Percentiles rank a stretch among this genome's conserved stretches.
Evolutionary conservation across 2,329 filamentous ascomycete genomes (phyloP).

Genomic region (Fusarium lateritium): DNA sequence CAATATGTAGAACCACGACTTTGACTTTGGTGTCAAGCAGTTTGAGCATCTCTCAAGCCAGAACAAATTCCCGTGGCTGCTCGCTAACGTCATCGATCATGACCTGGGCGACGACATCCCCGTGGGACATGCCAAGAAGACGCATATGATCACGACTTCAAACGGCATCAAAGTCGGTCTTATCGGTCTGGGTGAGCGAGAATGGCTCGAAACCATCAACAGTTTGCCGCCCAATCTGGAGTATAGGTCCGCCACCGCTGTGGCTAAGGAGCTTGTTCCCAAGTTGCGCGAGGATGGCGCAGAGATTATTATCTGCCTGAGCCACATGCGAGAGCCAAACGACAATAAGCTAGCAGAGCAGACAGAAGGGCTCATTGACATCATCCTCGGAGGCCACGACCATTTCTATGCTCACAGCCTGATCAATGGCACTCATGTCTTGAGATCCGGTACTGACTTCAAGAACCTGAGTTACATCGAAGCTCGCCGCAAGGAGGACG

Average conservation of each 20-base stretch:
- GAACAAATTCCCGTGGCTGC: slow-evolving; percentile 90
- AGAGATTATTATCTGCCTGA: slow-evolving; percentile 85
- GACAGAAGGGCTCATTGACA: slow-evolving; percentile 81
- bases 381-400: slow-evolving; percentile 91
- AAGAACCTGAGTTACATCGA: slow-evolving; percentile 93
- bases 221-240: slow-evolving; percentile 84
- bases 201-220: slow-evolving; percentile 93
- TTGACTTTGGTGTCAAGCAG: slow-evolving; percentile 90
- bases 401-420: slow-evolving; percentile 87
- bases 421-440: slow-evolving; percentile 84
- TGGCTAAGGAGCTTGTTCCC: slow-evolving; percentile 82
- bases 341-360: slow-evolving; percentile 87
- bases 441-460: slow-evolving; percentile 93
- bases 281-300: slow-evolving; percentile 81
- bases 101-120: slow-evolving; percentile 81
- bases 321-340: slow-evolving; percentile 90
- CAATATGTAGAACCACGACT: slow-evolving; percentile 81
- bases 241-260: slow-evolving; percentile 83
- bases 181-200: slow-evolving; percentile 87
- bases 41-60: slow-evolving; percentile 80
- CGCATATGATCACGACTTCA: slow-evolving; percentile 81
- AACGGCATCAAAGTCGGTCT: slow-evolving; percentile 90
- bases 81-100: slow-evolving; percentile 90
- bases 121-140: slow-evolving; percentile 82
- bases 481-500: slow-evolving; percentile 70